Base-by-base conservation (phyloP, 2,329 filamentous ascomycete genomes). In the Exophiala mesophila region DNA sequence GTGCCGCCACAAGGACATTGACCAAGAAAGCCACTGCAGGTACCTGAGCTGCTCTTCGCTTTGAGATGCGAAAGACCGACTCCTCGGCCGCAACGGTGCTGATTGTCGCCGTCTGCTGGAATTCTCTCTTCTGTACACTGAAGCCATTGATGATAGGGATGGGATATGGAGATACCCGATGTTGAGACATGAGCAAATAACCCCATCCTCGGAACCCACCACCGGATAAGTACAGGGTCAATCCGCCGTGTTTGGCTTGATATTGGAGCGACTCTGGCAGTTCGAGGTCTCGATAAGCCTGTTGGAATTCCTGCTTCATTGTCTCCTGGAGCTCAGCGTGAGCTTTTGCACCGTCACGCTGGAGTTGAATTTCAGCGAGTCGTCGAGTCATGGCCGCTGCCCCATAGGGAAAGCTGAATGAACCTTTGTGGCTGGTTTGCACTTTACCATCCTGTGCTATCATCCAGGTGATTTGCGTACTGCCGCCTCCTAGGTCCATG, bases 181-280 rank as follows among this genome's bases (percentile, higher is more conserved):
- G 85, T 53, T 78, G 76, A 59, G 84, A 81, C 83, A 94, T 89
- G 39, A 95, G 72, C 58, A 94, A 80, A 63, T 87, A 94, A 5
- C 88, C 89, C 72, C 94, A 95, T 12, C 89, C 89, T 24, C 89
- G 74, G 59, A 95, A 94, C 0, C 89, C 89, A 17, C 89, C 89
- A 31, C 89, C 89, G 49, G 85, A 94, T 44, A 96, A 79, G 60
- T 89, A 95, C 6, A 95, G 70, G 23, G 83, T 78, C 44, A 88
- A 71, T 3, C 75, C 75, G 1, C 68, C 69, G 1, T 68, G 55
- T 5, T 62, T 55, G 19, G 66, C 61, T 10, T 70, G 68, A 15
- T 63, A 55, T 9, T 71, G 59, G 1, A 70, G 50, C 4, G 80
- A 62, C 12, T 71, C 65, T 0, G 89, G 78, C 1, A 84, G 64